These are phyloP conservation scores for Leptosphaerulina australis DNA, from an alignment of 2,329 filamentous ascomycete genomes.

Conservation along the genomic window DNA sequence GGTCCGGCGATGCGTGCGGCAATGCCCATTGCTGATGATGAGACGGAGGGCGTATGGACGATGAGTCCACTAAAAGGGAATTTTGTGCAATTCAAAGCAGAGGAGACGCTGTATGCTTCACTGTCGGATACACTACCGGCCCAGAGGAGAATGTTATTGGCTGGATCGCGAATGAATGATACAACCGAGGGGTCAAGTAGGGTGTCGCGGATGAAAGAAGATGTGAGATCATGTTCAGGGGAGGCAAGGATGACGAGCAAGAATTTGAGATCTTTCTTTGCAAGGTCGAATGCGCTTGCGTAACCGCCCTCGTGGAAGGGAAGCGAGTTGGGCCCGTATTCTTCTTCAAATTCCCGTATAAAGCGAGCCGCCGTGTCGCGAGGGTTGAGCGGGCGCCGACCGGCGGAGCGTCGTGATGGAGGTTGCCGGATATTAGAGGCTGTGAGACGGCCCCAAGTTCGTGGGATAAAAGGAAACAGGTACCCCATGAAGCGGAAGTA, in stretches of 20 bases:
- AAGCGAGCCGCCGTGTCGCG: constrained; percentile 88
- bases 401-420: constrained; percentile 61
- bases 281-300: constrained; percentile 85
- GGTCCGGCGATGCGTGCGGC: constrained; percentile 78
- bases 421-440: constrained; percentile 53
- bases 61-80: constrained; percentile 89
- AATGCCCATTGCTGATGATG: constrained; percentile 87
- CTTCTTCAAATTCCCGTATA: constrained; percentile 91
- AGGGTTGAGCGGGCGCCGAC: constrained; percentile 77
- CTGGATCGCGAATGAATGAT: constrained; percentile 73
- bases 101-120: constrained; percentile 92
- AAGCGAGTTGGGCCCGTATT: constrained; percentile 75
- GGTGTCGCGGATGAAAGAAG: constrained; percentile 79
- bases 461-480: constrained; percentile 80
- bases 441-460: constrained; percentile 59
- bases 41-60: constrained; percentile 83
- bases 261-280: constrained; percentile 90
- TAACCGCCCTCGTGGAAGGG: constrained; percentile 89
- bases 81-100: constrained; percentile 84
- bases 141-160: constrained; percentile 86
- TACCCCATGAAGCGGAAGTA: constrained; percentile 76
- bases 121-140: constrained; percentile 90
- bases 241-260: constrained; percentile 87
- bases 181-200: constrained; percentile 77
- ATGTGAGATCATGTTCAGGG: constrained; percentile 92